Base-by-base conservation (phyloP, 148 eudicot genomes). In the Cornus florida region DNA sequence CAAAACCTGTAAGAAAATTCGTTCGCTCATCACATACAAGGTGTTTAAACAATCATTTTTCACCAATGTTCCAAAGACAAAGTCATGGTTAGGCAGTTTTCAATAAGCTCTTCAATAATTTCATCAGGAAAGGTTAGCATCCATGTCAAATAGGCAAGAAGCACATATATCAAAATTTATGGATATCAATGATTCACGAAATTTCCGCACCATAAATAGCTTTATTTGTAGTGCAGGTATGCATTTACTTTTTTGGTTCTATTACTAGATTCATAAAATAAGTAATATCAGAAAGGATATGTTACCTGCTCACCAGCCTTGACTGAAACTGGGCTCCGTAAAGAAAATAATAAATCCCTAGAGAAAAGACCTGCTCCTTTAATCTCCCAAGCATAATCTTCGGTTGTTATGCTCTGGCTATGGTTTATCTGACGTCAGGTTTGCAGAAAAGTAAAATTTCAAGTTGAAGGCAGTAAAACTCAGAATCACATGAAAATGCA, bases 271-370 rank as follows among this genome's bases (percentile, higher is more conserved):
- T 41, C 46, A 97, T 85, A n/a, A n/a, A n/a, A n/a, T n/a, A n/a
- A n/a, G n/a, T n/a, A n/a, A n/a, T n/a, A n/a, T n/a, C n/a, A n/a
- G n/a, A n/a, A n/a, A n/a, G n/a, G n/a, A n/a, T n/a, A 84, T 94
- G 46, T 72, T 68, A 94, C 98, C 97, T 95, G 98, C 62, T 91
- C 94, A 81, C 98, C 98, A 78, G 94, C 93, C 85, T 90, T 95
- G 70, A 96, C 89, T 23, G 91, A 73, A 73, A 87, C 82, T 28
- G 99, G 99, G 75, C 85, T 84, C 24, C 92, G 86, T 72, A 96
- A 67, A 68, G 97, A 94, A 80, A 96, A 96, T 38, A 94, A 79
- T 71, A 82, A 88, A 11, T 96, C 98, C 84, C 97, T 86, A 53
- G 98, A 90, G n/a, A n/a, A n/a, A n/a, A n/a, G n/a, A n/a, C n/a